Evolutionary conservation across 2,329 filamentous ascomycete species (phyloP).

Genomic region (Paraphoma sp.): DNA sequence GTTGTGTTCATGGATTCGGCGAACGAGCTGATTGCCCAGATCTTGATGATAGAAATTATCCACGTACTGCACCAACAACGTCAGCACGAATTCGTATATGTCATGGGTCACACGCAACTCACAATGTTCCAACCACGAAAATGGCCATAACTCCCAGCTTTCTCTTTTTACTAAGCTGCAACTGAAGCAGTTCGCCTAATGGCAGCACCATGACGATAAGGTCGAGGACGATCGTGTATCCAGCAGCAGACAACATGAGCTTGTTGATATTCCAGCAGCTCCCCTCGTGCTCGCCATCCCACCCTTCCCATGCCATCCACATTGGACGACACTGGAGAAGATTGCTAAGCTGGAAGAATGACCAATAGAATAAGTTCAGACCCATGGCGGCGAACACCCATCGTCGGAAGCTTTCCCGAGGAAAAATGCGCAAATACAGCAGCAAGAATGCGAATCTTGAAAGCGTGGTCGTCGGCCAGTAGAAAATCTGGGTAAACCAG

Average conservation of each 20-base stretch:
- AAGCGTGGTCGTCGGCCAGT: neutral
- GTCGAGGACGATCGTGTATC: neutral
- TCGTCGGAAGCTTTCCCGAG: neutral
- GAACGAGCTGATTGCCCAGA: neutral
- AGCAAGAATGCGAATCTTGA: neutral
- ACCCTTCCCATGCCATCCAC: neutral
- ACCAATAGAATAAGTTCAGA: neutral
- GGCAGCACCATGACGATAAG: neutral
- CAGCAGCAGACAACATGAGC: neutral
- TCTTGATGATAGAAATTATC: neutral
- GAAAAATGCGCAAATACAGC: neutral
- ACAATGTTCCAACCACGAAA: neutral
- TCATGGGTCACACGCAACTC: neutral
- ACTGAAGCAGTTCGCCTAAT: neutral
- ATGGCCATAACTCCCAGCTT: neutral
- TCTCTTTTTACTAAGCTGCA: neutral
- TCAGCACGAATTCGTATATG: neutral
- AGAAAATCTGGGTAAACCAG: neutral
- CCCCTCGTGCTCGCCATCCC: neutral
- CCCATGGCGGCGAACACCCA: neutral
- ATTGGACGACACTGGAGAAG: neutral
- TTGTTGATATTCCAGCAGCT: neutral
- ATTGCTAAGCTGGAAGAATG: neutral
- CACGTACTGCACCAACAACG: neutral
- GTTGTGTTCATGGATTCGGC: conserved; percentile 3